Evolutionary conservation across 2,329 filamentous ascomycete species (phyloP).

Genomic region (Stemphylium lycopersici): DNA sequence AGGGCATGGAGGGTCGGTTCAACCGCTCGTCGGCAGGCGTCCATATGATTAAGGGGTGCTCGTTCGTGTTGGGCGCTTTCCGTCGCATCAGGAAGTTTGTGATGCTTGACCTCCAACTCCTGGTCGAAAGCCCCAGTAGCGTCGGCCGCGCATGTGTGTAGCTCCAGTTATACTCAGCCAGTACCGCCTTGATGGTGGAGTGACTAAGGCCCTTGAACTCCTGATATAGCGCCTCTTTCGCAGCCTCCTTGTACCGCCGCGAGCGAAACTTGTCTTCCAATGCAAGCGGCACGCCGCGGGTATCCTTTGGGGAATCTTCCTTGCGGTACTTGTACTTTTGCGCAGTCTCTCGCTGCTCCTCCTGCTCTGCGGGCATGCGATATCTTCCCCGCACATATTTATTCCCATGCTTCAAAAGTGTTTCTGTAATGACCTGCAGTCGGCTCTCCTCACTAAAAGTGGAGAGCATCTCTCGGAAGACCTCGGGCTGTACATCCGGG

Average conservation of each 20-base stretch:
- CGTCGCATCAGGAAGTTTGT: slow-evolving; percentile 72
- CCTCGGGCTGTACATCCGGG: slow-evolving; percentile 79
- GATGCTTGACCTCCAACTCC: slow-evolving; percentile 79
- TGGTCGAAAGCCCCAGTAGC: slow-evolving; percentile 70
- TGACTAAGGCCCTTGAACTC: slow-evolving; percentile 78
- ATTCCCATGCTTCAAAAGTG: slow-evolving; percentile 73
- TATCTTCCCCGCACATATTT: slow-evolving; percentile 73
- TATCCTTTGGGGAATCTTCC: slow-evolving; percentile 38
- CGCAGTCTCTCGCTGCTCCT: slow-evolving; percentile 42
- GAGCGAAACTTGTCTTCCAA: slow-evolving; percentile 71
- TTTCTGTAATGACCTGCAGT: slow-evolving; percentile 77
- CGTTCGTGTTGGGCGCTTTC: slow-evolving; percentile 61
- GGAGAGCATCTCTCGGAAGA: slow-evolving; percentile 80
- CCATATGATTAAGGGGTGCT: slow-evolving; percentile 66
- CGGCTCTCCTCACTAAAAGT: slow-evolving; percentile 78
- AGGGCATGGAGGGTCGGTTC: slow-evolving; percentile 63
- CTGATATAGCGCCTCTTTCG: slow-evolving; percentile 69
- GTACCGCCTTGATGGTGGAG: slow-evolving; percentile 76
- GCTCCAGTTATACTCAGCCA: slow-evolving; percentile 80
- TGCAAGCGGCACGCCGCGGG: slow-evolving; percentile 54
- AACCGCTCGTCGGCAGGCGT: slow-evolving; percentile 62
- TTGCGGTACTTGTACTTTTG: slow-evolving; percentile 44
- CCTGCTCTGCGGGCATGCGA: slow-evolving; percentile 43
- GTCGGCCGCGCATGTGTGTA: slow-evolving; percentile 75
- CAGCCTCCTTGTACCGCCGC: slow-evolving; percentile 70